These are phyloP conservation scores for Lathyrus tuberosus DNA, from an alignment of 306 rosid species.

Conservation along the genomic window DNA sequence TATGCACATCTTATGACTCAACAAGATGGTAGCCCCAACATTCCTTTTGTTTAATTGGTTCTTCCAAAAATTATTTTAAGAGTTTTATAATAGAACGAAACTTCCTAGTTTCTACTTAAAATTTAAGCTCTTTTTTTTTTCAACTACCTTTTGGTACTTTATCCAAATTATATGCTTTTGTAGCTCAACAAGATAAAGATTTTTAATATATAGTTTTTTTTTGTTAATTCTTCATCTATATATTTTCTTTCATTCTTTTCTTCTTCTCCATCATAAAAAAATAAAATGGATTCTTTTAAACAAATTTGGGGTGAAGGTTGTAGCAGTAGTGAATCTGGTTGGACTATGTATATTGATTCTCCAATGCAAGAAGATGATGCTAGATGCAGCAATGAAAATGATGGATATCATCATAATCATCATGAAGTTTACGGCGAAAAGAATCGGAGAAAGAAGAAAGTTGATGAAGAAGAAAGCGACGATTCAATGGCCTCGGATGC, in stretches of 20 bases:
- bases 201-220: conserved; percentile 22
- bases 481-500: conserved; percentile 92
- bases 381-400: conserved; percentile 46
- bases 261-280: conserved; percentile 1
- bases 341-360: conserved; percentile 79
- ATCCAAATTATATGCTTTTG: conserved; percentile 31
- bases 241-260: conserved; percentile 36
- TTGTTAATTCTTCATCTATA: conserved; percentile 32
- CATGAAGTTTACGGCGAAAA: conserved; percentile 21
- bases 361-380: conserved; percentile 69
- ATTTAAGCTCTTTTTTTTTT: conserved; percentile 42
- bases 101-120: conserved; percentile 50
- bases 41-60: conserved; percentile 47
- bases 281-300: conserved; percentile 48
- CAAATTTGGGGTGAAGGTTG: conserved; percentile 66
- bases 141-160: conserved; percentile 38
- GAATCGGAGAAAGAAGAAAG: conserved; percentile 43
- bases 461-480: conserved; percentile 65
- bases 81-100: conserved; percentile 42
- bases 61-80: conserved; percentile 35
- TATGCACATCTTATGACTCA: conserved; percentile 40
- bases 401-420: conserved; percentile 26
- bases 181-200: conserved; percentile 36
- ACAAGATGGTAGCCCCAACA: conserved; percentile 47
- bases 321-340: conserved; percentile 89